These are phyloP conservation scores for Rosa chinensis DNA, from an alignment of 306 rosid species.

Conservation along the genomic window DNA sequence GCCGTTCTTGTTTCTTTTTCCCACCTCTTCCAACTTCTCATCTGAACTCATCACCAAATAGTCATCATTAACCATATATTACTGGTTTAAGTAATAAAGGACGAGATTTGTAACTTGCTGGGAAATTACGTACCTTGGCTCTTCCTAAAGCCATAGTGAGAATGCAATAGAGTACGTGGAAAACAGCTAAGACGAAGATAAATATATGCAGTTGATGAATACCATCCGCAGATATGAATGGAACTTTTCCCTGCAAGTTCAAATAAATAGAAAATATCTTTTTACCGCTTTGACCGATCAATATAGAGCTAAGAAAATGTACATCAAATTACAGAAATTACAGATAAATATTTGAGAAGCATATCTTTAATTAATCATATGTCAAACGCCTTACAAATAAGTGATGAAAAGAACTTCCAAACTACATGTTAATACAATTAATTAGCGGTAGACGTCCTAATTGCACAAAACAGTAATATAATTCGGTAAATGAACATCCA, in stretches of 20 bases:
- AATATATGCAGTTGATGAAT: slow-evolving; percentile 88
- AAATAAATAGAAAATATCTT: no score
- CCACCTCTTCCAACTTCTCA: slow-evolving; percentile 91
- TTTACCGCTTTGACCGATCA: background rate
- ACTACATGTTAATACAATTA: no score
- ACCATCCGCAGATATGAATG: slow-evolving; percentile 61
- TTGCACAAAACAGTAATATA: no score
- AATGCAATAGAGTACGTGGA: slow-evolving; percentile 67
- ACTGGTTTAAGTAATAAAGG: background rate
- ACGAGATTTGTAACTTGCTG: background rate
- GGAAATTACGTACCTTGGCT: slow-evolving; percentile 48
- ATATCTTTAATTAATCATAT: no score
- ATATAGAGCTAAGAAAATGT: background rate
- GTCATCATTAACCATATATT: background rate
- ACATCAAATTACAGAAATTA: background rate
- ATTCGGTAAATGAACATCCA: no score
- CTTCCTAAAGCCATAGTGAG: slow-evolving; percentile 67
- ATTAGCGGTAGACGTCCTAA: no score
- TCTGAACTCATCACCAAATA: slow-evolving; percentile 42
- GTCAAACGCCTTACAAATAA: no score
- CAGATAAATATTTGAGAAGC: no score
- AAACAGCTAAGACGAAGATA: slow-evolving; percentile 72
- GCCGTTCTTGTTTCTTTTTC: slow-evolving; percentile 76
- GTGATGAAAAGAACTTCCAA: no score
- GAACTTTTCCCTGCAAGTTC: slow-evolving; percentile 53